Evolutionary conservation across 371 early-diverging fungal species (phyloP).

Genomic region (Smittium culicis): DNA sequence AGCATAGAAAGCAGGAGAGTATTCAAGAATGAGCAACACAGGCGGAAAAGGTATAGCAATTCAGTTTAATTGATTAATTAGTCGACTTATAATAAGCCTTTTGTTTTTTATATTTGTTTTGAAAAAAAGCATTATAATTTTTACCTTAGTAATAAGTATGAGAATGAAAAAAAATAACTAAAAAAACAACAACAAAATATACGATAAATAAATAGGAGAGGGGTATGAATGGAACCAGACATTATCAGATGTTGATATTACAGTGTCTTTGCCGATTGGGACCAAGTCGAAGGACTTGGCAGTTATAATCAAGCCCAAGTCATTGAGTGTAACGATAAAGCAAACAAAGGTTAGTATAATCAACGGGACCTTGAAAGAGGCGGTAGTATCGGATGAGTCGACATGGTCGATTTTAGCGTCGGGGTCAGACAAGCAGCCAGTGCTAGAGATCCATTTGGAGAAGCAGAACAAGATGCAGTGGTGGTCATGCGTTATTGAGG

Average conservation of each 20-base stretch:
- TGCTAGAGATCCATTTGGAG: constrained; percentile 10
- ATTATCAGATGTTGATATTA: constrained; percentile 9
- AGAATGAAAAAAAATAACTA: neutral
- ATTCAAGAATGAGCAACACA: neutral
- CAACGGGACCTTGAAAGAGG: constrained; percentile 5
- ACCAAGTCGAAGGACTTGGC: constrained; percentile 6
- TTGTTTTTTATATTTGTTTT: too few relatives aligned
- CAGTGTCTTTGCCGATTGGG: neutral
- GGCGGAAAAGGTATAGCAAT: neutral
- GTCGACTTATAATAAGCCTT: too few relatives aligned
- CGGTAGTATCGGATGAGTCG: constrained; percentile 11
- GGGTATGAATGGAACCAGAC: constrained; percentile 11
- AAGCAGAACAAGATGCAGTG: constrained; percentile 13
- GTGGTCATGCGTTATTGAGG: constrained; percentile 11
- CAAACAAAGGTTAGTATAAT: constrained; percentile 5
- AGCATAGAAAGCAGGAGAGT: neutral
- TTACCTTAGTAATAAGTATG: too few relatives aligned
- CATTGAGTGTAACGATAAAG: constrained; percentile 1
- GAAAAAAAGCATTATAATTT: too few relatives aligned
- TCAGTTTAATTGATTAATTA: neutral
- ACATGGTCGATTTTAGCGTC: constrained; percentile 11
- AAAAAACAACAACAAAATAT: neutral
- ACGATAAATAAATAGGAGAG: constrained; percentile 1
- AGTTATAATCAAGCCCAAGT: constrained; percentile 4
- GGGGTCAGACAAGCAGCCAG: neutral